A percentile compares a stretch with the other conserved stretches of the same genome.
Evolutionary conservation across 163 green algal species (phyloP).

Genomic region (Chlorella variabilis): DNA sequence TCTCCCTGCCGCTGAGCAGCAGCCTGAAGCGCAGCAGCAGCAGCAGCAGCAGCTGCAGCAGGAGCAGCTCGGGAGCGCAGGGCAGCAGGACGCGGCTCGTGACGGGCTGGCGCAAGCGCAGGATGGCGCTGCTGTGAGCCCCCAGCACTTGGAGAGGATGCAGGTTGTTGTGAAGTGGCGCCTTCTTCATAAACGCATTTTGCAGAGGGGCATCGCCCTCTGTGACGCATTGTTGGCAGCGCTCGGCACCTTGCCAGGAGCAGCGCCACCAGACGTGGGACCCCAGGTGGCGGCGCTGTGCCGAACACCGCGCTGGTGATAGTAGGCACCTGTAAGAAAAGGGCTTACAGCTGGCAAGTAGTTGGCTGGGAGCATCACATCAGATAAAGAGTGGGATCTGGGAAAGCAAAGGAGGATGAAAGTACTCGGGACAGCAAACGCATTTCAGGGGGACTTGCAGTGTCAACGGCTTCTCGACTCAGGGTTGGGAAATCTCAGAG

Average conservation of each 20-base stretch:
- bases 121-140: too few relatives aligned
- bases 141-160: slow-evolving; percentile 4
- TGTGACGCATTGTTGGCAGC: not conserved
- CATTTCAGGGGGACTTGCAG: too few relatives aligned
- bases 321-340: too few relatives aligned
- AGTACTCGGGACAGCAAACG: too few relatives aligned
- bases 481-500: too few relatives aligned
- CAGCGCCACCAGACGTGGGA: not conserved
- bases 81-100: not conserved
- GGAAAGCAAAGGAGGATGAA: too few relatives aligned
- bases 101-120: too few relatives aligned
- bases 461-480: too few relatives aligned
- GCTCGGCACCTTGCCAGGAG: not conserved
- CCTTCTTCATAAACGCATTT: slow-evolving; percentile 44
- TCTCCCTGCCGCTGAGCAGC: not conserved
- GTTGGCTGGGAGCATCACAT: too few relatives aligned
- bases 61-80: not conserved
- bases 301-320: not conserved
- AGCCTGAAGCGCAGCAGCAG: not conserved
- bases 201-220: not conserved
- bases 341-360: too few relatives aligned
- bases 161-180: slow-evolving; percentile 49
- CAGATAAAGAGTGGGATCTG: too few relatives aligned
- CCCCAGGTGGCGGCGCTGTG: not conserved
- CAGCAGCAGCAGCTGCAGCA: not conserved